Base-by-base conservation (phyloP, 371 early-diverging fungal species). In the Apophysomyces trapeziformis region DNA sequence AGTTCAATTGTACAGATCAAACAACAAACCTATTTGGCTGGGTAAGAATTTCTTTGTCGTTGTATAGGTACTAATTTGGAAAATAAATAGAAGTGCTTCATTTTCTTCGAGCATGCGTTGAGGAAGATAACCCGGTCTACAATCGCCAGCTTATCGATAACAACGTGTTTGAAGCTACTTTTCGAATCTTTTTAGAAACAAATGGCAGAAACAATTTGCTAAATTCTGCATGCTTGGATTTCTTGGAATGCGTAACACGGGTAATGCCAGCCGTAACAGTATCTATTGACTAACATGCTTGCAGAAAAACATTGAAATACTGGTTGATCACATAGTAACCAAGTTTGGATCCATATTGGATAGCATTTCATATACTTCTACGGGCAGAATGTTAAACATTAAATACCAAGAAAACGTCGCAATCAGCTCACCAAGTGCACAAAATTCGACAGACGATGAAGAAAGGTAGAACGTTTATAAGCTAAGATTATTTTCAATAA, bases 181-280 rank as follows among this genome's bases (percentile, higher is more conserved):
- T 95, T 57, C 78, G 80, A 7, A 72, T 87, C 12, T 79, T 93
- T 21, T 57, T 86, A 54, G 84, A 85, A n/a, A 90, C 91, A 2
- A 77, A 88, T 41, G 86, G 87, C 58, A 78, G 81, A 54, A 86
- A 94, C 69, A 96, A 95, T 65, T 69, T 95, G 45, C 60, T 95
- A 46, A 93, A 94, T 68, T 95, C 96, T 0, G 93, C 96, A 0
- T 95, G 92, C 63, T 79, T 95, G 43, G 95, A 95, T 63, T 73
- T 97, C 38, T 86, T 97, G 61, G 93, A 91, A 18, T 91, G 80
- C 69, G 87, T 96, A 60, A 79, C 87, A 61, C 87, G 77, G 71
- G 91, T 90, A 80, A 67, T 69, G 9, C n/a, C 9, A 21, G 11
- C 21, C 32, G 21, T n/a, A 21, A n/a, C n/a, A 21, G n/a, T 35